Percentiles rank a stretch among this genome's conserved stretches.
These are phyloP conservation scores for Irpex sp. DNA, from an alignment of 1,284 basidiomycete genomes.

Conservation along the genomic window DNA sequence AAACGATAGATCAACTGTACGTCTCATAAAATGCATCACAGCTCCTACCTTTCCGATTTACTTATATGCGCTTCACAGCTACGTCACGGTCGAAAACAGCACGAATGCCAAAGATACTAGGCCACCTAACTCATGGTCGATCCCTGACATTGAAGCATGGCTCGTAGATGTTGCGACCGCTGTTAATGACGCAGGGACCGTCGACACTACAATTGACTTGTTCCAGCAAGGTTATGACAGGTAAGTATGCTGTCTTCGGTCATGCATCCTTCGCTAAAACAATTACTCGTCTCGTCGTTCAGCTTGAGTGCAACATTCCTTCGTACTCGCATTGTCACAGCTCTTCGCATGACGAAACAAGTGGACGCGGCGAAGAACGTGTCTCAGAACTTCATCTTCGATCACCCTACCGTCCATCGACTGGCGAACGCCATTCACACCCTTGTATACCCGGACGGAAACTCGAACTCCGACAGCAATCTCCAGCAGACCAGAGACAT, in stretches of 20 bases:
- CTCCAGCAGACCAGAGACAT: slow-evolving; percentile 6
- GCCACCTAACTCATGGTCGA: slow-evolving; percentile 8
- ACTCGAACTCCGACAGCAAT: background rate
- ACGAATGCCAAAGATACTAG: slow-evolving; percentile 1
- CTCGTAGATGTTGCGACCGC: slow-evolving; percentile 19
- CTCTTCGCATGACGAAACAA: slow-evolving; percentile 14
- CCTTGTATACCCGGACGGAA: slow-evolving; percentile 1
- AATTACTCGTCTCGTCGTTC: too few species aligned
- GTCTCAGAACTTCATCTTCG: slow-evolving; percentile 11
- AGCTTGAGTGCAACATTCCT: slow-evolving; percentile 30
- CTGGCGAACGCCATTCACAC: slow-evolving; percentile 1
- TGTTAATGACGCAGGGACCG: slow-evolving; percentile 15
- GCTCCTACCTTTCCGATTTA: background rate
- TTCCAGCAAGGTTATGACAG: slow-evolving; percentile 34
- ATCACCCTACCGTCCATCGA: slow-evolving; percentile 4
- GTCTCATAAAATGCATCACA: slow-evolving; percentile 7
- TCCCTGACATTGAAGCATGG: slow-evolving; percentile 21
- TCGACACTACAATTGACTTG: slow-evolving; percentile 17
- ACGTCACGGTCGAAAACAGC: slow-evolving; percentile 6
- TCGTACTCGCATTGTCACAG: slow-evolving; percentile 28
- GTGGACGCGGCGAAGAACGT: background rate
- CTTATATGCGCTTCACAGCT: background rate
- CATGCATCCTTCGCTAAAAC: too few species aligned
- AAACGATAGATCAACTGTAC: slow-evolving; percentile 15
- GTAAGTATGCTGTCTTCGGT: slow-evolving; percentile 11